These are phyloP conservation scores for Gonapodya sp. DNA, from an alignment of 192 early-diverging fungal genomes.

Conservation along the genomic window DNA sequence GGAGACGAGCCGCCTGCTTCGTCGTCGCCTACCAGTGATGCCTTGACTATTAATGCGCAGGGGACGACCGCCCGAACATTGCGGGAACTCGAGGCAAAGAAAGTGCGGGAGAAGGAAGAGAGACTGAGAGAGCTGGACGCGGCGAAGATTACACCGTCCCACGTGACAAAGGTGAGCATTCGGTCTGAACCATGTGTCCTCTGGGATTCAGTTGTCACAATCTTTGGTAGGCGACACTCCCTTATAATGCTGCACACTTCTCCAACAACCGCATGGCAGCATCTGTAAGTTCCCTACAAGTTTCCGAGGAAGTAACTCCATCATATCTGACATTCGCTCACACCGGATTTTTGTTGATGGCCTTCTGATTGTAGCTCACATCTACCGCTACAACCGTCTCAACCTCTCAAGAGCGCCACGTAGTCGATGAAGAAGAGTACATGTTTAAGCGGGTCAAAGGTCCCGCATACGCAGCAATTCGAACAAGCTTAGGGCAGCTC, in stretches of 20 bases:
- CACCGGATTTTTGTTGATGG: slow-evolving; percentile 79
- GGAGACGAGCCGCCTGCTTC: too few species aligned
- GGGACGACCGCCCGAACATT: slow-evolving; percentile 48
- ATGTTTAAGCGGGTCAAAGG: slow-evolving; percentile 75
- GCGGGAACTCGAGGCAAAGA: slow-evolving; percentile 19
- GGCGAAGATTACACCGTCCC: background rate
- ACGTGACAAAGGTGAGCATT: background rate
- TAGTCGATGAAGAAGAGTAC: slow-evolving; percentile 75
- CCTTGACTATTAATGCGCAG: slow-evolving; percentile 17
- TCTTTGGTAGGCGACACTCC: slow-evolving; percentile 33
- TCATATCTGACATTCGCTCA: slow-evolving; percentile 58
- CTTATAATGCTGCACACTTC: slow-evolving; percentile 75
- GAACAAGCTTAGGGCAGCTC: slow-evolving; percentile 74
- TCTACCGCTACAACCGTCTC: slow-evolving; percentile 69
- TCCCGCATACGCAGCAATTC: slow-evolving; percentile 66
- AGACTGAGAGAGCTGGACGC: background rate
- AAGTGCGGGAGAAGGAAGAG: background rate
- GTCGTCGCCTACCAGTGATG: background rate
- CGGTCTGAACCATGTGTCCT: too few species aligned
- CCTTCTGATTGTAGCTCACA: slow-evolving; percentile 47
- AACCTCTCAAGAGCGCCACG: slow-evolving; percentile 56
- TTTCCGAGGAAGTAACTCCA: slow-evolving; percentile 59
- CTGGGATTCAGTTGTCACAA: slow-evolving; percentile 21
- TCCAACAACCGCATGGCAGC: slow-evolving; percentile 61
- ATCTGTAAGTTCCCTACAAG: slow-evolving; percentile 78